These are phyloP conservation scores for Letharia lupina DNA, from an alignment of 495 filamentous ascomycete genomes.

Conservation along the genomic window DNA sequence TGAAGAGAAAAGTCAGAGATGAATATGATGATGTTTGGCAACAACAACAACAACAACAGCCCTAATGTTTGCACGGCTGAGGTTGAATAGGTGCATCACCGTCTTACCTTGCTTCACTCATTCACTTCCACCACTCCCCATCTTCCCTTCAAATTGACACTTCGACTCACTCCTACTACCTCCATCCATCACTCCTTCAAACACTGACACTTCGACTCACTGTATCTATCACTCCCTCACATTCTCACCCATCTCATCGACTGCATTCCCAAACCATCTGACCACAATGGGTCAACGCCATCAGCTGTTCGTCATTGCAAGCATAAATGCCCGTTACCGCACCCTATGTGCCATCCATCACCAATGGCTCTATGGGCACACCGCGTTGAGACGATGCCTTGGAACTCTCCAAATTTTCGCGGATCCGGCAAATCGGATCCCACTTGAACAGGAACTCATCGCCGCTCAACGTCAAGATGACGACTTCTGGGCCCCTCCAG, in stretches of 20 bases:
- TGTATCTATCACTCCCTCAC: no score
- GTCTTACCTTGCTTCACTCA: not conserved
- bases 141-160: no score
- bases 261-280: no score
- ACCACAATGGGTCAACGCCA: not conserved
- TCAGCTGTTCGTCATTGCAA: slow-evolving; percentile 22
- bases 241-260: no score
- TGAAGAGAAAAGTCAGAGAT: no score
- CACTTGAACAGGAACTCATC: slow-evolving; percentile 18
- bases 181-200: no score
- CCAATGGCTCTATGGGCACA: slow-evolving; percentile 16
- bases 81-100: no score
- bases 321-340: slow-evolving; percentile 12
- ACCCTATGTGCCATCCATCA: slow-evolving; percentile 18
- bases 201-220: not conserved
- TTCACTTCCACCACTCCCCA: not conserved
- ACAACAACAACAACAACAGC: no score
- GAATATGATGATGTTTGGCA: no score
- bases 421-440: slow-evolving; percentile 5
- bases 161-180: no score
- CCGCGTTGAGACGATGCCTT: slow-evolving; percentile 16
- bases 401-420: slow-evolving; percentile 10
- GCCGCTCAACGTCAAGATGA: slow-evolving; percentile 8
- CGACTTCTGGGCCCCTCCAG: no score
- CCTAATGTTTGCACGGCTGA: no score